Base-by-base conservation (phyloP, 805 yeast genomes). In the Yamadazyma insecticola region DNA sequence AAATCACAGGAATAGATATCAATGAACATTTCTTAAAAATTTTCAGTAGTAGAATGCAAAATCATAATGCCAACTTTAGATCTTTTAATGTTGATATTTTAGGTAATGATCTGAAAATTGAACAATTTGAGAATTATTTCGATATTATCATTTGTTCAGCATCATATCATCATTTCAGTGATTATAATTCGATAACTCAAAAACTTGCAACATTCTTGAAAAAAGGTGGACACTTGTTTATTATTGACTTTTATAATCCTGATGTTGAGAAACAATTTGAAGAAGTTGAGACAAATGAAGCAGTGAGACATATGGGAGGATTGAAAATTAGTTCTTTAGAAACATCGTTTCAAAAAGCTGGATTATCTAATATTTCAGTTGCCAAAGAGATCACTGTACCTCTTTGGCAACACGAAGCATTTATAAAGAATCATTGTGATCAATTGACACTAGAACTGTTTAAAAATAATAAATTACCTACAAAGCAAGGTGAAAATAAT, bases 181-280 rank as follows among this genome's bases (percentile, higher is more conserved):
- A 57, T 28, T 52, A 57, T 29, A 43, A 46, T 13, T 44, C 41
- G 3, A 53, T 61, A 7, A 54, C 64, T 8, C 37, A 39, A 35
- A 51, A 50, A 34, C 41, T 67, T 35, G 48, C 52, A 6, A 41
- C 52, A 4, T 58, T 64, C 35, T 50, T 67, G 34, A 48, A 39
- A 11, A 49, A 51, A 0, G 55, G 53, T 3, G 72, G 71, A 2
- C 44, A 48, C 42, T 40, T 66, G 16, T 48, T 57, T 22, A 50
- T 65, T 9, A 32, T 59, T 14, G 72, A 67, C 35, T 62, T 65
- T 34, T 62, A 59, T 41, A 66, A 65, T 29, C 57, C 49, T 17
- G 43, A 53, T 29, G 55, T 51, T 4, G 59, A 53, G 32, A 25
- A 6, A 6, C n/a, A n/a, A 16, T 12, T 12, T 5, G 6, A 11